Evolutionary conservation across 1,284 basidiomycete genomes (phyloP).

Genomic region (Golubevia sp.): DNA sequence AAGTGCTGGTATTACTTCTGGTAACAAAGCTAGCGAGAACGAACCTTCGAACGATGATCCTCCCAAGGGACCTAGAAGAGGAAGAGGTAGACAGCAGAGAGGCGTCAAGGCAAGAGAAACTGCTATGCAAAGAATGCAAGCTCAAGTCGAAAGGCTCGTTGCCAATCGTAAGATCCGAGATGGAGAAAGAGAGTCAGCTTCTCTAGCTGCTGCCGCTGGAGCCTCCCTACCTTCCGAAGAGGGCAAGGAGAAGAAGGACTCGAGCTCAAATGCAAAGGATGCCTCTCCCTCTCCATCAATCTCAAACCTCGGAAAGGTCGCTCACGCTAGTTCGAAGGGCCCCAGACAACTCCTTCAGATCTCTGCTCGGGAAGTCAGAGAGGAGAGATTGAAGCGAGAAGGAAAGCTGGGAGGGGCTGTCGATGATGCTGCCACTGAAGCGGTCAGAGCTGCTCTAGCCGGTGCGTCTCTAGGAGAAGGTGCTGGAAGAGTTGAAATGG

Average conservation of each 20-base stretch:
- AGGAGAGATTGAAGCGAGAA: neutral
- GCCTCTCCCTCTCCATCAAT: slow-evolving; percentile 14
- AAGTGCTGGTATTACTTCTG: neutral
- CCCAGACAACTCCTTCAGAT: slow-evolving; percentile 55
- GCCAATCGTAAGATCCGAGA: slow-evolving; percentile 37
- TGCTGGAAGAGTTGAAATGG: slow-evolving; percentile 14
- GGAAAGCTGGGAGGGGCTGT: slow-evolving; percentile 2
- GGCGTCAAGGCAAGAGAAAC: slow-evolving; percentile 26
- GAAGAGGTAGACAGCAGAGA: slow-evolving; percentile 14
- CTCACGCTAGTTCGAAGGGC: slow-evolving; percentile 35
- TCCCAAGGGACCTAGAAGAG: neutral
- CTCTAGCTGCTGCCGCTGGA: slow-evolving; percentile 13
- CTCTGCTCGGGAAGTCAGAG: slow-evolving; percentile 12
- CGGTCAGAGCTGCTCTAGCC: slow-evolving; percentile 44
- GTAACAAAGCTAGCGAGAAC: neutral
- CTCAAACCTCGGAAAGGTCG: slow-evolving; percentile 49
- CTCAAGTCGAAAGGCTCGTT: slow-evolving; percentile 58
- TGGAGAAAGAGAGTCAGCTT: slow-evolving; percentile 43
- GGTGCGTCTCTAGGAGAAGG: slow-evolving; percentile 41
- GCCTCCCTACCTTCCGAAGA: slow-evolving; percentile 8
- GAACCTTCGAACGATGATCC: neutral
- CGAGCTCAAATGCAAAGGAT: neutral
- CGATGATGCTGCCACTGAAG: slow-evolving; percentile 25
- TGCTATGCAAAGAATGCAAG: slow-evolving; percentile 61
- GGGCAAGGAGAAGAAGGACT: neutral